Evolutionary conservation across 225 moss, liverwort and hornwort genomes (phyloP).

Genomic region (Antitrichia curtipendula): DNA sequence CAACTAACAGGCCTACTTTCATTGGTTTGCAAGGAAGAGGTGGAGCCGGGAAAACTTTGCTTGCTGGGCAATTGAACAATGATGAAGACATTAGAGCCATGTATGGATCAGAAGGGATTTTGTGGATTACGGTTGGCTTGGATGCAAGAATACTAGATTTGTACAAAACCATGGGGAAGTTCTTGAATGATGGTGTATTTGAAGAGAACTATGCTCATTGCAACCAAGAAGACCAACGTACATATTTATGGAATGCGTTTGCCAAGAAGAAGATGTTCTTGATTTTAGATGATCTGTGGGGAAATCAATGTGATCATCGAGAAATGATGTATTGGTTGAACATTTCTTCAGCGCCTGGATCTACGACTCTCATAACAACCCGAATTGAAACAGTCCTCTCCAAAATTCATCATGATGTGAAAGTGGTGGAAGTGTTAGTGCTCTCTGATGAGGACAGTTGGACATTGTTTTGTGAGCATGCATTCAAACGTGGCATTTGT

Average conservation of each 20-base stretch:
- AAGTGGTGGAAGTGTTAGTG: background rate
- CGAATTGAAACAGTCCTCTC: background rate
- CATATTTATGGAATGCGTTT: background rate
- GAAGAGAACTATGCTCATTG: fast-evolving
- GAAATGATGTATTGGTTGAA: background rate
- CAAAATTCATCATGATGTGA: background rate
- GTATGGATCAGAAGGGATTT: fast-evolving
- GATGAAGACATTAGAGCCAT: background rate
- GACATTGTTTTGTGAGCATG: background rate
- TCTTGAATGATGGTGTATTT: background rate
- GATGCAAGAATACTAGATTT: background rate
- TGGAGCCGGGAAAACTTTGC: background rate
- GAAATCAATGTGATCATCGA: background rate
- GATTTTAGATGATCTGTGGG: constrained; percentile 3
- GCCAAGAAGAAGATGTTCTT: background rate
- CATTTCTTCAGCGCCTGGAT: background rate
- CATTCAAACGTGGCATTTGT: too few species aligned
- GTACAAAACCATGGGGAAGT: background rate
- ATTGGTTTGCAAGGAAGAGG: background rate
- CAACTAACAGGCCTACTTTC: background rate
- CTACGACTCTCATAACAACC: background rate
- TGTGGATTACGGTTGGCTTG: background rate
- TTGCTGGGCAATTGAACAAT: background rate
- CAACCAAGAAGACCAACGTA: background rate
- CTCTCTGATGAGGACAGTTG: background rate